These are phyloP conservation scores for Aspergillus ochraceus DNA, from an alignment of 2,329 filamentous ascomycete species.

Conservation along the genomic window DNA sequence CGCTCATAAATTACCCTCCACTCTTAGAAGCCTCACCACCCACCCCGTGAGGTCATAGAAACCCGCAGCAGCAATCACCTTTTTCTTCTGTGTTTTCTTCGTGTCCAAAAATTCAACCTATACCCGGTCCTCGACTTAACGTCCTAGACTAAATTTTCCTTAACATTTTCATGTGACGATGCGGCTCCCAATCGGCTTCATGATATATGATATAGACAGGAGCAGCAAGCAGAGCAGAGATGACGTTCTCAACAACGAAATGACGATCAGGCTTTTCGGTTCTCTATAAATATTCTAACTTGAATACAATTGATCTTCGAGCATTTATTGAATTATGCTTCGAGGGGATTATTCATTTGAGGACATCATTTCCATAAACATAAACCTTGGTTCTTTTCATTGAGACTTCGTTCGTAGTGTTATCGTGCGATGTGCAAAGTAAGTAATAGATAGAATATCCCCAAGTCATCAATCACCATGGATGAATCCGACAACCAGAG, in stretches of 20 bases:
- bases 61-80: background rate
- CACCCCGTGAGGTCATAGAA: background rate
- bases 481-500: too few relatives aligned
- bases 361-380: background rate
- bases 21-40: background rate
- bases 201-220: conserved; percentile 18
- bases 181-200: conserved; percentile 13
- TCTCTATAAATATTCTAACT: conserved; percentile 12
- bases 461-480: too few relatives aligned
- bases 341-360: background rate
- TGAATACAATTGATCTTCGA: conserved; percentile 4
- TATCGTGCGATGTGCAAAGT: background rate
- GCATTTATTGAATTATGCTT: background rate
- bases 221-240: conserved; percentile 11
- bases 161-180: conserved; percentile 9
- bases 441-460: conserved; percentile 2
- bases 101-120: conserved; percentile 42
- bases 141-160: conserved; percentile 26
- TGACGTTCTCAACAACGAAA: conserved; percentile 40
- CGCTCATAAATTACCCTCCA: conserved; percentile 23
- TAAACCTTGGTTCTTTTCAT: too few relatives aligned
- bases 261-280: conserved; percentile 20
- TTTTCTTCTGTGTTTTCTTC: conserved; percentile 17
- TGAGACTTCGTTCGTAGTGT: background rate
- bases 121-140: conserved; percentile 35